A percentile compares a stretch with the other conserved stretches of the same genome.
Evolutionary conservation across 1,284 basidiomycete genomes (phyloP).

Genomic region (Cryptococcus sp.): DNA sequence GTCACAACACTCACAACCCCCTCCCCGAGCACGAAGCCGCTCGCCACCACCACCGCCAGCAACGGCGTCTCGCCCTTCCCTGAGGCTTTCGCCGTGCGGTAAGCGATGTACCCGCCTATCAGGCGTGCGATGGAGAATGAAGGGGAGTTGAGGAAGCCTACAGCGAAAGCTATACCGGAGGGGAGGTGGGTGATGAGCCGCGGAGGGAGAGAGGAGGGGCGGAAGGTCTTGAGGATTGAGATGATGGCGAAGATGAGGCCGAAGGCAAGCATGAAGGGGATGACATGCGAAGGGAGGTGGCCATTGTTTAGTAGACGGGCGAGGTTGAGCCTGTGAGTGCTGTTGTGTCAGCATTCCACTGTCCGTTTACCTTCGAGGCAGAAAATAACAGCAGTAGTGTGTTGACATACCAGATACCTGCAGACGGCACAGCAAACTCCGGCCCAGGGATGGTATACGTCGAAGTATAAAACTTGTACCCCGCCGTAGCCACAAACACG

Average conservation of each 20-base stretch:
- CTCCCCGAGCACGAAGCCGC: constrained; percentile 92
- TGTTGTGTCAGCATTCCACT: neutral
- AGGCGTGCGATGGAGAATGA: constrained; percentile 90
- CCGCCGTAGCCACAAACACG: constrained; percentile 81
- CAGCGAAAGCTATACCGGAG: constrained; percentile 79
- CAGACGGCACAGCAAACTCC: constrained; percentile 88
- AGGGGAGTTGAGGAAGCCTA: constrained; percentile 85
- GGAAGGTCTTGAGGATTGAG: constrained; percentile 65
- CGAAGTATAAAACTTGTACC: constrained; percentile 79
- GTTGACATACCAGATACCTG: constrained; percentile 61
- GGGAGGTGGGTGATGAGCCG: constrained; percentile 64
- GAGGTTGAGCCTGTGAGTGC: constrained; percentile 86
- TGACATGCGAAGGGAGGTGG: constrained; percentile 70
- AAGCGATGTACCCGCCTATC: constrained; percentile 79
- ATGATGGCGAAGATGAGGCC: constrained; percentile 66
- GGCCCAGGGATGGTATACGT: constrained; percentile 76
- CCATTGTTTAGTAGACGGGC: constrained; percentile 81
- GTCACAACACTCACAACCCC: constrained; percentile 79
- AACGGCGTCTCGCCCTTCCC: constrained; percentile 58
- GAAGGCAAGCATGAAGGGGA: constrained; percentile 76
- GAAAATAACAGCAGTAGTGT: too few relatives aligned
- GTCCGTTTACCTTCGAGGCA: neutral
- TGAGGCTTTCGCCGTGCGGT: constrained; percentile 57
- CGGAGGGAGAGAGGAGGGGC: constrained; percentile 42
- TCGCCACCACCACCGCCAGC: constrained; percentile 78